Percentiles rank a stretch among this genome's conserved stretches.
These are phyloP conservation scores for Zarea fungicola DNA, from an alignment of 2,329 filamentous ascomycete species.

Conservation along the genomic window DNA sequence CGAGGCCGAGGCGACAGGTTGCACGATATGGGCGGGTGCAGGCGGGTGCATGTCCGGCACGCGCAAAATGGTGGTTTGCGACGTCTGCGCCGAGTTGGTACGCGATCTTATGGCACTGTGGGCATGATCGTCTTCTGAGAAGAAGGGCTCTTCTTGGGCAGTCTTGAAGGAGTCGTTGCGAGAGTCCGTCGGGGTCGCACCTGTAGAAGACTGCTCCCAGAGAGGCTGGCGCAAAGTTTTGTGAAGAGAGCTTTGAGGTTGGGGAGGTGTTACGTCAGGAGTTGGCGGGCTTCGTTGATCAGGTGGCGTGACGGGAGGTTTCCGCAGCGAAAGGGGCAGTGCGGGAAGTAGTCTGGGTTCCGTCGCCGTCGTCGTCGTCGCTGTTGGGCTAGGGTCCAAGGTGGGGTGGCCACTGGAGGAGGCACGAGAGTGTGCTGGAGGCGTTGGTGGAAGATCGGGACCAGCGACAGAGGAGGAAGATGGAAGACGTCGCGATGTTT, in stretches of 20 bases:
- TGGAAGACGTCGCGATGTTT: constrained; percentile 37
- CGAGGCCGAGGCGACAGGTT: constrained; percentile 36
- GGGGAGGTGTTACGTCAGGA: constrained; percentile 69
- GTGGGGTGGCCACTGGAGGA: constrained; percentile 48
- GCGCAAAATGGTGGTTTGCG: constrained; percentile 40
- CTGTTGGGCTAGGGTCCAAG: constrained; percentile 37
- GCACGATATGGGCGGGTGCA: constrained; percentile 37
- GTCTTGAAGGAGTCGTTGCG: constrained; percentile 67
- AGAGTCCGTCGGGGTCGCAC: constrained; percentile 54
- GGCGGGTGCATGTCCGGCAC: constrained; percentile 24
- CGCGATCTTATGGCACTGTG: constrained; percentile 36
- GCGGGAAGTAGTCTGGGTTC: constrained; percentile 34
- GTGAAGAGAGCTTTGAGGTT: constrained; percentile 38
- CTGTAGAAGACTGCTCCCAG: constrained; percentile 45
- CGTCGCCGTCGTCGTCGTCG: constrained; percentile 33
- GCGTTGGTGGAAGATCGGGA: constrained; percentile 56
- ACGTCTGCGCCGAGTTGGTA: constrained; percentile 36
- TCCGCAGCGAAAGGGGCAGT: constrained; percentile 24
- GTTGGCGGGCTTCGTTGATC: constrained; percentile 66
- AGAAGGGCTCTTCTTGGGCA: constrained; percentile 58
- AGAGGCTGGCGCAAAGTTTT: constrained; percentile 41
- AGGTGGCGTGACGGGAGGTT: constrained; percentile 54
- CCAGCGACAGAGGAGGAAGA: constrained; percentile 26
- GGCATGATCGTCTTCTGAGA: constrained; percentile 55
- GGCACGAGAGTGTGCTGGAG: constrained; percentile 54